A percentile compares a stretch with the other conserved stretches of the same genome.
These are phyloP conservation scores for Globomyces pollinis-pini DNA, from an alignment of 192 early-diverging fungal genomes.

Conservation along the genomic window DNA sequence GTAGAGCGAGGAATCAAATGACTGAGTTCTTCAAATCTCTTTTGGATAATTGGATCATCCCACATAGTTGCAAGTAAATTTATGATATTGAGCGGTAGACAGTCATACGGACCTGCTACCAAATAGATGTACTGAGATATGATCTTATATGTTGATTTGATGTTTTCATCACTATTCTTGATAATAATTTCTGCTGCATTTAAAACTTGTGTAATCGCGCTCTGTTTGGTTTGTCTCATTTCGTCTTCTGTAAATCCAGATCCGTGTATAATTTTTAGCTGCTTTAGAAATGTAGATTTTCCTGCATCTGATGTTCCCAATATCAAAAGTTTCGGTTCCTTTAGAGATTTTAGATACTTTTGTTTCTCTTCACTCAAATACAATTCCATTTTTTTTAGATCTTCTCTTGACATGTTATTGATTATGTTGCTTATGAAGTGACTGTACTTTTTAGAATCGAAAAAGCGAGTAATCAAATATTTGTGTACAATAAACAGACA, in stretches of 20 bases:
- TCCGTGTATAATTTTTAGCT: conserved; percentile 40
- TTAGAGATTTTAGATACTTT: background rate
- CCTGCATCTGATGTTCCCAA: conserved; percentile 40
- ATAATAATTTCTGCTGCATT: too few species aligned
- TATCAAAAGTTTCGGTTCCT: conserved; percentile 29
- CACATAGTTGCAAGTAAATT: too few species aligned
- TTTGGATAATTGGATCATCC: background rate
- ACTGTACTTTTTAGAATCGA: too few species aligned
- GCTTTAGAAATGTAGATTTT: conserved; percentile 44
- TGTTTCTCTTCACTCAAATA: conserved; percentile 2
- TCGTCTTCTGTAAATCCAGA: conserved; percentile 29
- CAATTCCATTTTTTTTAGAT: too few species aligned
- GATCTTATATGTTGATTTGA: background rate
- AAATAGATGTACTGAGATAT: background rate
- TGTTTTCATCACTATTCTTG: background rate
- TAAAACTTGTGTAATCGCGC: conserved; percentile 21
- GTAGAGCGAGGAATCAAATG: conserved; percentile 44
- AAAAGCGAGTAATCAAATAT: too few species aligned
- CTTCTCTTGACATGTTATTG: too few species aligned
- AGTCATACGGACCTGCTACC: too few species aligned
- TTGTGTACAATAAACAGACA: too few species aligned
- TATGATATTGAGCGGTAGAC: too few species aligned
- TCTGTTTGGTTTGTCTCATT: background rate
- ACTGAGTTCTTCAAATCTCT: conserved; percentile 27
- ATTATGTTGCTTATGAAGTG: too few species aligned